Percentiles rank a stretch among this genome's conserved stretches.
Evolutionary conservation across 805 yeast species (phyloP).

Genomic region (Barnettozyma siamensis): DNA sequence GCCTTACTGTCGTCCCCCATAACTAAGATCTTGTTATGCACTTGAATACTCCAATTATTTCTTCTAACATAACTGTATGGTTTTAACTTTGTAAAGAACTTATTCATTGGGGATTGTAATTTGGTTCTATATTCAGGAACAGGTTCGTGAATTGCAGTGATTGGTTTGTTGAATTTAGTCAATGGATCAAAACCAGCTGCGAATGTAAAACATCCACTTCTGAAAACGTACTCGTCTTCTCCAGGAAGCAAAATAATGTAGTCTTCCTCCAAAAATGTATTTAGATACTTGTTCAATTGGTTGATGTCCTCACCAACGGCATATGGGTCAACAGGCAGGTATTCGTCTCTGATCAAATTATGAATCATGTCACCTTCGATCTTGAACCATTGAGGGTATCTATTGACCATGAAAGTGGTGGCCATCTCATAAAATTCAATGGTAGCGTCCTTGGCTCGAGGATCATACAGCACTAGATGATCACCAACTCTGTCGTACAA

Average conservation of each 20-base stretch:
- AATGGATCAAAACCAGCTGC: constrained; percentile 73
- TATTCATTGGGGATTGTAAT: constrained; percentile 58
- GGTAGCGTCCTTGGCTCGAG: constrained; percentile 18
- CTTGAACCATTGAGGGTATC: constrained; percentile 24
- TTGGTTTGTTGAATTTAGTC: constrained; percentile 43
- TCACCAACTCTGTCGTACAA: constrained; percentile 29
- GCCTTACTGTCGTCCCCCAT: constrained; percentile 39
- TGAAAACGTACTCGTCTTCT: constrained; percentile 51
- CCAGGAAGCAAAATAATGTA: constrained; percentile 44
- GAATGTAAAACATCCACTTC: constrained; percentile 54
- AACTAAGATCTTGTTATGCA: constrained; percentile 45
- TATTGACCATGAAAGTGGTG: constrained; percentile 19
- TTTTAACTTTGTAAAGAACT: constrained; percentile 52
- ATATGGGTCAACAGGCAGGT: constrained; percentile 22
- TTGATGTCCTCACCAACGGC: constrained; percentile 17
- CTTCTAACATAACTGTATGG: constrained; percentile 54
- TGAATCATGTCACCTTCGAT: constrained; percentile 18
- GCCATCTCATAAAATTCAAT: constrained; percentile 22
- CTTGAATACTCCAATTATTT: constrained; percentile 66
- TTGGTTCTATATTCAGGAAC: constrained; percentile 62
- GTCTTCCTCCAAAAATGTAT: constrained; percentile 28
- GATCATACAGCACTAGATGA: constrained; percentile 31
- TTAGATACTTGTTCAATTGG: constrained; percentile 15
- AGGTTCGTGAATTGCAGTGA: constrained; percentile 60
- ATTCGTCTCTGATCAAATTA: constrained; percentile 23